Percentiles rank a stretch among this genome's conserved stretches.
Conservation (phyloP, 306 rosid genomes). For the Dicorynia guianensis region DNA sequence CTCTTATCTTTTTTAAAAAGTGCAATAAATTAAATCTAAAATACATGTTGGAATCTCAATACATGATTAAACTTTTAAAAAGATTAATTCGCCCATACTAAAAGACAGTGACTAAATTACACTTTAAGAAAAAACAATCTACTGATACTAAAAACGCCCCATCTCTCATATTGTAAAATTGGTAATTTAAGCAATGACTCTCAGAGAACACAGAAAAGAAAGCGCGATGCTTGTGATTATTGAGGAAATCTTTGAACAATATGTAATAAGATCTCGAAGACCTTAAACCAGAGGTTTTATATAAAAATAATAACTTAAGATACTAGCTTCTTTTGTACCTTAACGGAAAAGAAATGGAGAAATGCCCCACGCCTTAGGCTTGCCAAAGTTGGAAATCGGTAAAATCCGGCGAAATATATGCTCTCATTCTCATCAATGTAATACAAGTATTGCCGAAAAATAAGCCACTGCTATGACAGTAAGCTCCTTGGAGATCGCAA, state of each 20-base stretch:
- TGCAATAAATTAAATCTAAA: too few relatives aligned
- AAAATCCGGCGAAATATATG: too few relatives aligned
- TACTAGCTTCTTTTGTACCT: neutral
- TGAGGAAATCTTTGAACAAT: constrained; percentile 12
- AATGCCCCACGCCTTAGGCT: neutral
- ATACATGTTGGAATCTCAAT: too few relatives aligned
- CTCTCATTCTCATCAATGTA: neutral
- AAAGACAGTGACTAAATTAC: too few relatives aligned
- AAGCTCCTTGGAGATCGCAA: neutral
- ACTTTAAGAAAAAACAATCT: too few relatives aligned
- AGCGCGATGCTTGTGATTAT: neutral
- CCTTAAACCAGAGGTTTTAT: neutral
- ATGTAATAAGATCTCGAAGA: constrained; percentile 4
- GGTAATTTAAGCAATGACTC: neutral
- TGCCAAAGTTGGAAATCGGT: neutral
- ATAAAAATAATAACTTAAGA: neutral
- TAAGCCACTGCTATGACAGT: too few relatives aligned
- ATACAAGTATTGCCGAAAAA: neutral
- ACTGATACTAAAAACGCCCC: too few relatives aligned
- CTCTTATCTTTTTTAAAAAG: too few relatives aligned
- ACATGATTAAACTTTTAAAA: too few relatives aligned
- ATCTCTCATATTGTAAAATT: too few relatives aligned
- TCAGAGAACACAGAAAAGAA: constrained; percentile 10
- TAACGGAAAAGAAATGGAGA: neutral
- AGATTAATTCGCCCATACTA: too few relatives aligned